Evolutionary conservation across 371 early-diverging fungal genomes (phyloP), one percentile per base, ranked within the genome.

Genomic region (Chytridiales sp.): DNA sequence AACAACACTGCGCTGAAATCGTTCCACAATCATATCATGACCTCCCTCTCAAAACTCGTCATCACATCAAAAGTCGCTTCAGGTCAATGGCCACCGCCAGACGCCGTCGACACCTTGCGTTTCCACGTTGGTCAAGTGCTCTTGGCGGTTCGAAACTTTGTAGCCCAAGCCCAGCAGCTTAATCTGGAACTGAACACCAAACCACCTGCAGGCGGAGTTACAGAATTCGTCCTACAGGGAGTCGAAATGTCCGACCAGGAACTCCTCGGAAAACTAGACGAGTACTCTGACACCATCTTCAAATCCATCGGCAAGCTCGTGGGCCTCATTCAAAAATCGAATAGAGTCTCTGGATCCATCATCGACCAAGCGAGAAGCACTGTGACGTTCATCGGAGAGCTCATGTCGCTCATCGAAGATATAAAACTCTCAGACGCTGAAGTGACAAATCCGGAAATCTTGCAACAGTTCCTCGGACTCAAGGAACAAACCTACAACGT

Each of bases 11-110:
- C 79, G 13, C 76, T 95, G 24, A 80, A 86, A 61, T 74, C 80
- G 35, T 85, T 90, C 63, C 89, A 95, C 73, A 83, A 86, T 2
- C 82, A 85, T 34, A 82, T 95, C 56, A 88, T 90, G 81, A 85
- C 85, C 3, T 70, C 88, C 1, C 76, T 94, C 47, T 87, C 89
- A 24, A 91, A 89, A 55, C 72, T 97, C 34, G 82, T 92, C 15
- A 76, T 95, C 21, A 84, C 92, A 9, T 85, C 93, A 4, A 90
- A 93, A 56, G 77, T 89, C 9, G 91, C 91, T 2, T 75, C 91
- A 0, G 84, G 89, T 17, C 79, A 87, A 24, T 88, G 85, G 89
- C 87, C 93, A 27, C 85, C 90, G 4, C 88, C 90, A 1, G 87
- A 88, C 59, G 83, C 90, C 0, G 80, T 83, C 24, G 63, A 74